phyloP scores from a whole-genome alignment of 306 rosid genomes.

The Glycine latifolia region DNA sequence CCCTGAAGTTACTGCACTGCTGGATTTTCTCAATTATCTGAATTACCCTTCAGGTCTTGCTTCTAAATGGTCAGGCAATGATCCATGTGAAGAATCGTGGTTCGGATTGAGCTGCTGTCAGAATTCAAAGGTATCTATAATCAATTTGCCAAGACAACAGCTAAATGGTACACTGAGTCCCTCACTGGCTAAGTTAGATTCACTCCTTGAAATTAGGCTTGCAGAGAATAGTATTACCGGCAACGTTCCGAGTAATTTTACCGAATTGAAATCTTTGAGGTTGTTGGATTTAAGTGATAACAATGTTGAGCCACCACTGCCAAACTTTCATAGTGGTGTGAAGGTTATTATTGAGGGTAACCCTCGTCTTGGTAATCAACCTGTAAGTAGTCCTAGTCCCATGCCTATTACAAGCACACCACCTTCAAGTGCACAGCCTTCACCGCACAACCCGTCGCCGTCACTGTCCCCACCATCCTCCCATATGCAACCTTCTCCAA shows the following conservation, averaged over 20 bases:
- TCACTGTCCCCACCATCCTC: constrained; percentile 39
- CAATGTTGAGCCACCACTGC: constrained; percentile 75
- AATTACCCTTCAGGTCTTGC: constrained; percentile 65
- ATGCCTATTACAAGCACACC: constrained; percentile 53
- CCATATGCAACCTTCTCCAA: constrained; percentile 38
- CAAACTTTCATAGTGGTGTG: constrained; percentile 59
- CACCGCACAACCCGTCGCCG: constrained; percentile 17
- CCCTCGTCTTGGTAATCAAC: constrained; percentile 57
- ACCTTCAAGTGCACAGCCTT: constrained; percentile 44
- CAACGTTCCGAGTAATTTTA: constrained; percentile 58
- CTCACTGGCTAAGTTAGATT: constrained; percentile 65
- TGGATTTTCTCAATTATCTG: constrained; percentile 65
- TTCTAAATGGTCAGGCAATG: constrained; percentile 75
- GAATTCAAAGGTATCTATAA: constrained; percentile 53
- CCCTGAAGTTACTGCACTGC: constrained; percentile 61
- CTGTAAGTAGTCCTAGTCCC: constrained; percentile 53
- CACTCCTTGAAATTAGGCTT: constrained; percentile 61
- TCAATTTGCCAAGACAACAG: constrained; percentile 63
- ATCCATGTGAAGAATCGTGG: constrained; percentile 74
- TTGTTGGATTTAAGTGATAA: constrained; percentile 71
- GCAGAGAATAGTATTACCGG: constrained; percentile 62
- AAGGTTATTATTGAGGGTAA: constrained; percentile 60
- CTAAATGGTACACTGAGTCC: constrained; percentile 76
- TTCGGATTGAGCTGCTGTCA: constrained; percentile 68
- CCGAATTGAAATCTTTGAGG: constrained; percentile 62